These are phyloP conservation scores for Pythium aphanidermatum DNA, from an alignment of 352 stramenopile species.

Conservation along the genomic window DNA sequence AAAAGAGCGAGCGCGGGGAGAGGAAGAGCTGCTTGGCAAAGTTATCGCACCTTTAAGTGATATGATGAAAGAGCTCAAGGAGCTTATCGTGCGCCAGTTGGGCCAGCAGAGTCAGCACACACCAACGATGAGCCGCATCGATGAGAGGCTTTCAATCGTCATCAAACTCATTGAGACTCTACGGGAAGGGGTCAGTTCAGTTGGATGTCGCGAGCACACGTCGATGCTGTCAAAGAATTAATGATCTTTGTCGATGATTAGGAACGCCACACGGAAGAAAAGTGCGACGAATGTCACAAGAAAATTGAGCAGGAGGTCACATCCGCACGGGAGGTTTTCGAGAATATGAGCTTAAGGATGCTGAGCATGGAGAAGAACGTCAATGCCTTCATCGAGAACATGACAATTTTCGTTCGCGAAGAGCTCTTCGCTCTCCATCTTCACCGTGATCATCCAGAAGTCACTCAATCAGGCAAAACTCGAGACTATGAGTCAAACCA, in stretches of 20 bases:
- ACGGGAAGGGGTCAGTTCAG: no score
- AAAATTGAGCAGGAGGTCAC: slow-evolving; percentile 17
- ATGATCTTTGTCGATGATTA: slow-evolving; percentile 12
- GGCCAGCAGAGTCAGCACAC: background rate
- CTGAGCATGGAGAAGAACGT: slow-evolving; percentile 23
- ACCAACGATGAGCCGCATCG: background rate
- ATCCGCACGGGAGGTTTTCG: slow-evolving; percentile 9
- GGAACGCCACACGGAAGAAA: slow-evolving; percentile 9
- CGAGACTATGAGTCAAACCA: background rate
- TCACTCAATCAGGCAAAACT: background rate
- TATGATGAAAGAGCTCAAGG: slow-evolving; percentile 5
- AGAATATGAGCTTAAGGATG: slow-evolving; percentile 18
- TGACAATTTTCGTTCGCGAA: slow-evolving; percentile 22
- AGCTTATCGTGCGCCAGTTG: slow-evolving; percentile 1
- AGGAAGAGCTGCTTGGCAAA: slow-evolving; percentile 3
- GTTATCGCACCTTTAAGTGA: slow-evolving; percentile 2
- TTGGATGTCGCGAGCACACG: no score
- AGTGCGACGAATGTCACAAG: slow-evolving; percentile 17
- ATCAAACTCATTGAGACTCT: no score
- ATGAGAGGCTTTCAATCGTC: no score
- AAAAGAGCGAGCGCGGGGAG: background rate
- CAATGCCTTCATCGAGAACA: slow-evolving; percentile 18
- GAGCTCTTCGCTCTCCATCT: slow-evolving; percentile 13
- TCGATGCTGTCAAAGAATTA: no score
- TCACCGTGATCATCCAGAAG: no score